Base-by-base conservation (phyloP, 2,329 filamentous ascomycete species). In the Elsinoe necatrix region DNA sequence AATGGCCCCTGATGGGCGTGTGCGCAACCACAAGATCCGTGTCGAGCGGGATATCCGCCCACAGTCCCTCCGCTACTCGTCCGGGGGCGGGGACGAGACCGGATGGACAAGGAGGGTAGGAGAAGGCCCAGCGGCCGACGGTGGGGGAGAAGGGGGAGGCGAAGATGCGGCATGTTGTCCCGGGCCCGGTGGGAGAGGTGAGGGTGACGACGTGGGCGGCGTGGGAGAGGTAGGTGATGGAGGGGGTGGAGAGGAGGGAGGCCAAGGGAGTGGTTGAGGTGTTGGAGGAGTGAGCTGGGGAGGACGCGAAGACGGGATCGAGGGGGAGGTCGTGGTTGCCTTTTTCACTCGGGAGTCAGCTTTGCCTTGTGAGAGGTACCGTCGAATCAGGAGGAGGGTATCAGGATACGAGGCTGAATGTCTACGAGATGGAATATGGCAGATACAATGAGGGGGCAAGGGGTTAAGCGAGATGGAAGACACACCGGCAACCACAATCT, bases 311-410 rank as follows among this genome's bases (percentile, higher is more conserved):
- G 4, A 18, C n/a, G 20, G 41, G n/a, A 21, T 57, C 86, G 5
- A 90, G 77, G 0, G 84, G 86, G 51, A 87, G 74, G 65, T 90
- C 87, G 69, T 90, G 87, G 66, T 90, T 91, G 25, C 86, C 85
- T 85, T 59, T n/a, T 2, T n/a, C n/a, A n/a, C 1, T 16, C 11
- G 37, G 9, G n/a, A 48, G 14, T 29, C 9, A 16, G 42, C 6
- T 8, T 20, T 27, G n/a, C n/a, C n/a, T n/a, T n/a, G n/a, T n/a
- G n/a, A n/a, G n/a, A n/a, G n/a, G n/a, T n/a, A n/a, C n/a, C n/a
- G n/a, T n/a, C n/a, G n/a, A n/a, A n/a, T n/a, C n/a, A n/a, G n/a
- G n/a, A n/a, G n/a, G n/a, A n/a, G n/a, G n/a, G n/a, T n/a, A n/a
- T n/a, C n/a, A n/a, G n/a, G n/a, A n/a, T n/a, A n/a, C n/a, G n/a